Evolutionary conservation across 768 basidiomycete genomes (phyloP).

Genomic region (Plicaturopsis crispa): DNA sequence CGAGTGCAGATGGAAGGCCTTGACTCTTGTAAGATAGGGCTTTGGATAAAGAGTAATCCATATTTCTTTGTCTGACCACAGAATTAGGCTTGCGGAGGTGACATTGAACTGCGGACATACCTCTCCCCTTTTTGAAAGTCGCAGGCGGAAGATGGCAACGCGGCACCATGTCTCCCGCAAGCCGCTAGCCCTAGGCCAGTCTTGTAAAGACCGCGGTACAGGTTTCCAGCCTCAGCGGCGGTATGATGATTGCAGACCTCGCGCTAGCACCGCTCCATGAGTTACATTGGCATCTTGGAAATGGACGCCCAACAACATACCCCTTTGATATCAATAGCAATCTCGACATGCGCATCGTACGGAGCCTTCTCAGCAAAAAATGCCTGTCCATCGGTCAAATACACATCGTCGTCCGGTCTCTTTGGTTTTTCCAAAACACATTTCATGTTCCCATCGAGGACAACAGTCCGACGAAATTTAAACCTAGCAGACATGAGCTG

Average conservation of each 20-base stretch:
- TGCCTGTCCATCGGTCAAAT: conserved; percentile 9
- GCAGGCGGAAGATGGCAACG: neutral
- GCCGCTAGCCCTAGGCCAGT: neutral
- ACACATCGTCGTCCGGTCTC: conserved; percentile 10
- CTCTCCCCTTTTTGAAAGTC: neutral
- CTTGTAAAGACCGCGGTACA: too few relatives aligned
- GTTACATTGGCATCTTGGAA: too few relatives aligned
- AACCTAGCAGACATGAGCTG: conserved; percentile 4
- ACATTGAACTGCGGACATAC: neutral
- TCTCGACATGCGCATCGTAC: neutral
- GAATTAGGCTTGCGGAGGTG: neutral
- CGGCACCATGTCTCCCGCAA: neutral
- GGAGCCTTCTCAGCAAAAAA: neutral
- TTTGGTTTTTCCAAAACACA: conserved; percentile 14
- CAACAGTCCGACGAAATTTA: conserved; percentile 8
- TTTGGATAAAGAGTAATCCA: conserved; percentile 16
- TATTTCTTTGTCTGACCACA: conserved; percentile 12
- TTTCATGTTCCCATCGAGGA: conserved; percentile 19
- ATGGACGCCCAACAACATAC: too few relatives aligned
- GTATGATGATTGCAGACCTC: too few relatives aligned
- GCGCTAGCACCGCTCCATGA: too few relatives aligned
- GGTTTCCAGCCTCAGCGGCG: too few relatives aligned
- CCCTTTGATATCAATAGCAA: neutral
- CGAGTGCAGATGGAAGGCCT: neutral
- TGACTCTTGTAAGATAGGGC: conserved; percentile 3